These are phyloP conservation scores for Fusarium liriodendri DNA, from an alignment of 2,329 filamentous ascomycete genomes.

Conservation along the genomic window DNA sequence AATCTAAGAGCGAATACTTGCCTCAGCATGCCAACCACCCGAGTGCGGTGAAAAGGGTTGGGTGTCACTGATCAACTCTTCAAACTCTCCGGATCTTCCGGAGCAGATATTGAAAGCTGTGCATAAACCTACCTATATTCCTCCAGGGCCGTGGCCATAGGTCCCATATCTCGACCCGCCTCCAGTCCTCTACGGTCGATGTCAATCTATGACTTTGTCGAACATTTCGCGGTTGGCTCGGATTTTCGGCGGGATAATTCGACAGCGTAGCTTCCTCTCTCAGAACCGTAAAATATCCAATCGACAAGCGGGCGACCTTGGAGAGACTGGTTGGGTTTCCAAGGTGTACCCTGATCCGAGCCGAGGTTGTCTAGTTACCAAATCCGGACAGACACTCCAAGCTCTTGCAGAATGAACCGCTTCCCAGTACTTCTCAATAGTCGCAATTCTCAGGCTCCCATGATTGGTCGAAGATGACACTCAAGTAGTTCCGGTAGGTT, in stretches of 20 bases:
- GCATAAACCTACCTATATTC: neutral
- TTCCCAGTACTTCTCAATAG: neutral
- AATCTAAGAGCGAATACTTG: neutral
- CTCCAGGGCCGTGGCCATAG: neutral
- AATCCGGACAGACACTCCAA: neutral
- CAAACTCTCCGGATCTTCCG: neutral
- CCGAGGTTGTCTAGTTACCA: too few species aligned
- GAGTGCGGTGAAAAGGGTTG: neutral
- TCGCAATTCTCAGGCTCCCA: neutral
- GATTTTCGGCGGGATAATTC: too few species aligned
- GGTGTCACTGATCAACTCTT: neutral
- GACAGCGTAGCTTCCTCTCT: too few species aligned
- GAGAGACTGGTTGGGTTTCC: too few species aligned
- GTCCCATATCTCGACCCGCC: neutral
- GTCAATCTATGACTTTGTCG: too few species aligned
- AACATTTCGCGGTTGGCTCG: too few species aligned
- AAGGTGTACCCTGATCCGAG: too few species aligned
- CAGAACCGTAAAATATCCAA: too few species aligned
- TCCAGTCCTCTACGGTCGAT: too few species aligned
- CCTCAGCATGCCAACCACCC: neutral
- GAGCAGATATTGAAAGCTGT: too few species aligned
- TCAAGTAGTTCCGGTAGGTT: neutral
- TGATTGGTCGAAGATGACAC: too few species aligned
- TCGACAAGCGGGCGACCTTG: too few species aligned
- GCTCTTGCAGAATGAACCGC: neutral